Evolutionary conservation across 1,284 basidiomycete species (phyloP), one percentile per base, ranked within the genome.

Genomic region (Microbotryum scabiosae): DNA sequence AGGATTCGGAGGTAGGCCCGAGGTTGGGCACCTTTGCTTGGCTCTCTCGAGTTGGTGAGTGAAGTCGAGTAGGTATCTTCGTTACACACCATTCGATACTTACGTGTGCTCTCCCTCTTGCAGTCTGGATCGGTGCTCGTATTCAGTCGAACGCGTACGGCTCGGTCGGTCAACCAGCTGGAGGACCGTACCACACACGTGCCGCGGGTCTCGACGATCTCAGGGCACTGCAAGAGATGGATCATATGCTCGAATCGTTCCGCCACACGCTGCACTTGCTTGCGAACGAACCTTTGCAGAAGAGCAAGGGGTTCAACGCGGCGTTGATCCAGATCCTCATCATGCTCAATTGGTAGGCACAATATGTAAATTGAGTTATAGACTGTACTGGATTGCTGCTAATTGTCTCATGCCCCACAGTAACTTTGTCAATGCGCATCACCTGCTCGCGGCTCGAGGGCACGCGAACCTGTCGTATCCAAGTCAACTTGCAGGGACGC

Each of bases 391-490:
- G 26, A 23, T 23, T 30, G 16, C 6, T 21, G 47, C 14, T 49
- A 20, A 21, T 6, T 18, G 36, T 41, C 12, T 30, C 36, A 18
- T 41, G 16, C 4, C 16, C 36, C 14, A 16, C 54, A 68, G 66
- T 56, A 48, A 61, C 48, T 60, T 63, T 44, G 32, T 58, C 51
- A 68, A 68, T 48, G 54, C 66, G 12, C 61, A 62, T 51, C 67
- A 68, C 51, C 56, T 68, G 1, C 56, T 55, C 4, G 59, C 56
- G 18, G 64, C 60, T 41, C 36, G 16, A 41, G 36, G 36, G 16
- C 36, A 12, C 14, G 36, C 36, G 10, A 41, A 41, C 10, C 16
- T 18, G 36, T 41, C 36, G 4, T 18, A 41, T 12, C 36, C 36
- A 18, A 41, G 36, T 18, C 36, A 41, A 41, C 36, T 41, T 12